Conservation (phyloP, 2,329 filamentous ascomycete genomes). For the Aspergillus piperis region DNA sequence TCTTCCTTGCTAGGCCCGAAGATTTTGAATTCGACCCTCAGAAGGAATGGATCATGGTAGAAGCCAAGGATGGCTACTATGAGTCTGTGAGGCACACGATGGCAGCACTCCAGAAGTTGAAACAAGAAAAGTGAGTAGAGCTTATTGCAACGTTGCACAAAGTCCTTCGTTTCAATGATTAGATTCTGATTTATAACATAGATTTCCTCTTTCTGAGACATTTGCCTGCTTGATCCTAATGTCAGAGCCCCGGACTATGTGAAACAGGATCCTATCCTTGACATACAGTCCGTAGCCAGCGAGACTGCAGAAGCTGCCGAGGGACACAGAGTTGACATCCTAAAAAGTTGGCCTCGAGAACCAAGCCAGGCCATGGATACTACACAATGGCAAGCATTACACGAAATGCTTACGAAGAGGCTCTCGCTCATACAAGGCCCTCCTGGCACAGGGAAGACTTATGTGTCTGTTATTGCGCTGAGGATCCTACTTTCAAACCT, state of each 20-base stretch:
- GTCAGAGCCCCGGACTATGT: constrained; percentile 58
- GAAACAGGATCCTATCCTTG: constrained; percentile 48
- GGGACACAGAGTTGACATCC: constrained; percentile 53
- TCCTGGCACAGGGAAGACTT: constrained; percentile 78
- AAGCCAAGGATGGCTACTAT: constrained; percentile 72
- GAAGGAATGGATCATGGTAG: constrained; percentile 74
- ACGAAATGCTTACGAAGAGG: constrained; percentile 68
- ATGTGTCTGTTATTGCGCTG: constrained; percentile 73
- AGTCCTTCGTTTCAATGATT: too few relatives aligned
- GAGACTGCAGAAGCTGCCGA: constrained; percentile 27
- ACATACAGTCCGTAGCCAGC: constrained; percentile 52
- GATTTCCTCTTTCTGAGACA: constrained; percentile 49
- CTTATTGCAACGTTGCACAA: too few relatives aligned
- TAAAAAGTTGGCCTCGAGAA: constrained; percentile 55
- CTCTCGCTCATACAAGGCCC: constrained; percentile 82
- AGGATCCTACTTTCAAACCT: constrained; percentile 65
- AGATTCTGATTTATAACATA: constrained; percentile 23
- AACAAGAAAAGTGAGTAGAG: constrained; percentile 49
- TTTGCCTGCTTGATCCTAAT: constrained; percentile 40
- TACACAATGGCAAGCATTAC: constrained; percentile 70
- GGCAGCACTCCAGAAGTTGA: constrained; percentile 68
- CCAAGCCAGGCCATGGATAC: constrained; percentile 59
- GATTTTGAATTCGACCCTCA: constrained; percentile 70
- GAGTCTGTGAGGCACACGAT: constrained; percentile 75
- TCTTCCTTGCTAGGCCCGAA: constrained; percentile 66